Conservation (phyloP, 306 rosid genomes). For the Vigna reflexopilosa region DNA sequence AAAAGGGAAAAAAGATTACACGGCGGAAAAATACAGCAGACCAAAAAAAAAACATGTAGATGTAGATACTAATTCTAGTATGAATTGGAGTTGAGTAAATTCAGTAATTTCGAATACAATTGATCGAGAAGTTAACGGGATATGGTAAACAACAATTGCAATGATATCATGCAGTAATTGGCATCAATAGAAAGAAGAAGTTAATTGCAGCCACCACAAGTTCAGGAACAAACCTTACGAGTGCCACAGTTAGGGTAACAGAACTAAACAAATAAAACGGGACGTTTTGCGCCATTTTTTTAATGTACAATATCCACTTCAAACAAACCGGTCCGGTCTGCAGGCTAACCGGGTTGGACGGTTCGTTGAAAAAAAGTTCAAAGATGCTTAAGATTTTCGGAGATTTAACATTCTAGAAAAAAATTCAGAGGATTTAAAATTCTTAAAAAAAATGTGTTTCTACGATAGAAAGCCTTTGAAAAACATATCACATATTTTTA, state of each 20-base stretch:
- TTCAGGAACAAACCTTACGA: not conserved
- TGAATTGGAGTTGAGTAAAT: not conserved
- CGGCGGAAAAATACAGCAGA: not conserved
- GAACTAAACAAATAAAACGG: no score
- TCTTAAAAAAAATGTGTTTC: no score
- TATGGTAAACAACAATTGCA: not conserved
- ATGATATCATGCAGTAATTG: no score
- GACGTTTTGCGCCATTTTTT: not conserved
- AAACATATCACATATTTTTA: no score
- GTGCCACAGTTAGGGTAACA: not conserved
- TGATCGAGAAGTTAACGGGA: not conserved
- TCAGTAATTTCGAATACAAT: not conserved
- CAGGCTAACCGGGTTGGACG: not conserved
- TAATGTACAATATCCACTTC: not conserved
- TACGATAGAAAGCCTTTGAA: no score
- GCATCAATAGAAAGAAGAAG: not conserved
- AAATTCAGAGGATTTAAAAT: not conserved
- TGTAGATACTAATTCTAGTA: not conserved
- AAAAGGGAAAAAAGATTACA: not conserved
- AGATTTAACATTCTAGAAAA: not conserved
- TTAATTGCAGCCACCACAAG: constrained; percentile 13
- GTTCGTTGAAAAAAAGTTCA: not conserved
- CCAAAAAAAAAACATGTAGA: not conserved
- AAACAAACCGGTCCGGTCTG: not conserved
- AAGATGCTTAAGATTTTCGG: not conserved